Conservation (phyloP, 139 green algal species). For the Desmodesmus armatus region DNA sequence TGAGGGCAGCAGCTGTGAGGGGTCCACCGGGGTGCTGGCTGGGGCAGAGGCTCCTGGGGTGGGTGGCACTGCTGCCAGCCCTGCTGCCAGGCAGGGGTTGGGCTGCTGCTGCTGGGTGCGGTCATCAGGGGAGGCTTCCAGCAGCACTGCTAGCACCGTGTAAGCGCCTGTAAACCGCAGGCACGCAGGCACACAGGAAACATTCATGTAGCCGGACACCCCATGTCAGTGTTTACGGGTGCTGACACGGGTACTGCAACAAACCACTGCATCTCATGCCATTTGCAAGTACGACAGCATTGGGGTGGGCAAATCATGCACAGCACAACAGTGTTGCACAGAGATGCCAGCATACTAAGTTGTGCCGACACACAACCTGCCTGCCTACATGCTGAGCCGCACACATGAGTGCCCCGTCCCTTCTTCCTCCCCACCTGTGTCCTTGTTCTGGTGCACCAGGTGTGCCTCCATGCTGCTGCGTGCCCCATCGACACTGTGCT, state of each 20-base stretch:
- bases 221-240: neutral
- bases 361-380: too few relatives aligned
- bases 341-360: too few relatives aligned
- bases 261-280: neutral
- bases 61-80: slow-evolving; percentile 52
- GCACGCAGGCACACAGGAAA: neutral
- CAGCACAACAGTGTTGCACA: neutral
- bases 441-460: slow-evolving; percentile 79
- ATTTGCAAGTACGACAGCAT: neutral
- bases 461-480: slow-evolving; percentile 83
- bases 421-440: slow-evolving; percentile 55
- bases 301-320: neutral
- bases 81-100: slow-evolving; percentile 57
- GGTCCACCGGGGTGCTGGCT: slow-evolving; percentile 52
- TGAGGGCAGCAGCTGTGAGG: slow-evolving; percentile 66
- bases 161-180: slow-evolving; percentile 52
- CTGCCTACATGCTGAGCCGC: too few relatives aligned
- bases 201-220: neutral
- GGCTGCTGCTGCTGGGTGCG: slow-evolving; percentile 2
- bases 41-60: slow-evolving; percentile 29
- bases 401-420: too few relatives aligned
- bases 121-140: slow-evolving; percentile 49
- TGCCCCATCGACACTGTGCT: slow-evolving; percentile 79
- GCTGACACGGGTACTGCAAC: neutral
- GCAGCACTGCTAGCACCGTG: slow-evolving; percentile 65